These are phyloP conservation scores for Colletotrichum sidae DNA, from an alignment of 2,329 filamentous ascomycete genomes.

Conservation along the genomic window DNA sequence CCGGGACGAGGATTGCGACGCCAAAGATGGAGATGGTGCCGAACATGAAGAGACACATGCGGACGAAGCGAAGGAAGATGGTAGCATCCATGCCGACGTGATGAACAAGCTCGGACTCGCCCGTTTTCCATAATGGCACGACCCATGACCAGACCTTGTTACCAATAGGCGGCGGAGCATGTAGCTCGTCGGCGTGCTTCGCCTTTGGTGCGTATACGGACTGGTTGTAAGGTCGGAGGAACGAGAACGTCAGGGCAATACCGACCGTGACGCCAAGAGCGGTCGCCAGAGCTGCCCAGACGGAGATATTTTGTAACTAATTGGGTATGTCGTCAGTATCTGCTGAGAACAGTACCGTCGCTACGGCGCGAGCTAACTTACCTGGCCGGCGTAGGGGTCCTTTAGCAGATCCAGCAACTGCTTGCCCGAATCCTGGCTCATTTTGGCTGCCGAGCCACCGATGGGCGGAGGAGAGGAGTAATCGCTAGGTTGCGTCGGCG, in stretches of 20 bases:
- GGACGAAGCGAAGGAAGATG: slow-evolving; percentile 87
- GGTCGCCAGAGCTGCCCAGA: slow-evolving; percentile 83
- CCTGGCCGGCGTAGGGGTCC: slow-evolving; percentile 62
- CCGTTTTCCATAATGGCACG: slow-evolving; percentile 79
- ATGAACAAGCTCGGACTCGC: slow-evolving; percentile 81
- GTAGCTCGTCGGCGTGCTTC: slow-evolving; percentile 91
- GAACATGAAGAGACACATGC: slow-evolving; percentile 95
- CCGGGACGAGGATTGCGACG: slow-evolving; percentile 81
- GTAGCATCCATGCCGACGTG: slow-evolving; percentile 91
- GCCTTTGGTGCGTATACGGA: slow-evolving; percentile 94
- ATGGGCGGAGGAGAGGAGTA: slow-evolving; percentile 25
- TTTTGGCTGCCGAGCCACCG: slow-evolving; percentile 27
- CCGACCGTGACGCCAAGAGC: slow-evolving; percentile 80
- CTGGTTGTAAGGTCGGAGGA: slow-evolving; percentile 90
- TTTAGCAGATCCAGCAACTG: slow-evolving; percentile 62
- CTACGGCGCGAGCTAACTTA: slow-evolving; percentile 42
- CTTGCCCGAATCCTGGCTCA: slow-evolving; percentile 48
- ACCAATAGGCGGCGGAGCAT: slow-evolving; percentile 86
- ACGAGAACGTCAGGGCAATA: slow-evolving; percentile 85
- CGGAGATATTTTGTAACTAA: slow-evolving; percentile 66
- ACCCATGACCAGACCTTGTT: slow-evolving; percentile 93
- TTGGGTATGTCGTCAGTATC: neutral
- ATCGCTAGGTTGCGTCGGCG: slow-evolving; percentile 13
- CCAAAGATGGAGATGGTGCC: slow-evolving; percentile 77
- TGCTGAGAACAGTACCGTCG: neutral